These are phyloP conservation scores for Aspergillus glaucus DNA, from an alignment of 2,329 filamentous ascomycete species.

Conservation along the genomic window DNA sequence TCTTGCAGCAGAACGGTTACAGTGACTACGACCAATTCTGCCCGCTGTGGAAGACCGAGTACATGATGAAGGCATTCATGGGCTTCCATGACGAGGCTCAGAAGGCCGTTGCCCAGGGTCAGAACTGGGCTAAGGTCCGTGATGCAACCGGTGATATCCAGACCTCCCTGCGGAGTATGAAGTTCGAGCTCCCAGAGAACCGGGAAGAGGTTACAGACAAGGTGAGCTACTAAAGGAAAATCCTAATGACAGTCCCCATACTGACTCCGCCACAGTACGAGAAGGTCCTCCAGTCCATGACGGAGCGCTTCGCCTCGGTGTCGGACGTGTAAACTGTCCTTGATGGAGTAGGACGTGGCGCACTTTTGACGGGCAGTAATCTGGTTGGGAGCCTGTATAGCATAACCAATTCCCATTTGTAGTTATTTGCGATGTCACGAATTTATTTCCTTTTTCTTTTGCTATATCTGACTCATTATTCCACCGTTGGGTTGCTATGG, in stretches of 20 bases:
- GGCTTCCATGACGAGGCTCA: slow-evolving; percentile 96
- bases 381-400: slow-evolving; percentile 15
- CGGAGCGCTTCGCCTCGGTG: slow-evolving; percentile 94
- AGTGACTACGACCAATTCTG: slow-evolving; percentile 99
- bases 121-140: slow-evolving; percentile 86
- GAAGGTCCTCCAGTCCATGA: slow-evolving; percentile 81
- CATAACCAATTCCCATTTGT: slow-evolving; percentile 31
- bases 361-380: not conserved
- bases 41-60: slow-evolving; percentile 98
- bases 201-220: slow-evolving; percentile 77
- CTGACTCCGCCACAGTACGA: slow-evolving; percentile 66
- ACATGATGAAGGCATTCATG: slow-evolving; percentile 99
- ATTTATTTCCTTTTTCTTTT: not conserved
- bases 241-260: slow-evolving; percentile 8
- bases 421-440: slow-evolving; percentile 18
- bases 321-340: slow-evolving; percentile 71
- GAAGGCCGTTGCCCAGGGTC: slow-evolving; percentile 86
- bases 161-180: slow-evolving; percentile 78
- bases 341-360: not conserved
- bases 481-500: too few species aligned
- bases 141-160: slow-evolving; percentile 87
- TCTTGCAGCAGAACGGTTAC: slow-evolving; percentile 98
- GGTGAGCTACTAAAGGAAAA: slow-evolving; percentile 45
- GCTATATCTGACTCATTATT: too few species aligned
- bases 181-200: slow-evolving; percentile 89